Conservation (phyloP, 1,139 yeast species). For the Sugiyamaella xylanicola region DNA sequence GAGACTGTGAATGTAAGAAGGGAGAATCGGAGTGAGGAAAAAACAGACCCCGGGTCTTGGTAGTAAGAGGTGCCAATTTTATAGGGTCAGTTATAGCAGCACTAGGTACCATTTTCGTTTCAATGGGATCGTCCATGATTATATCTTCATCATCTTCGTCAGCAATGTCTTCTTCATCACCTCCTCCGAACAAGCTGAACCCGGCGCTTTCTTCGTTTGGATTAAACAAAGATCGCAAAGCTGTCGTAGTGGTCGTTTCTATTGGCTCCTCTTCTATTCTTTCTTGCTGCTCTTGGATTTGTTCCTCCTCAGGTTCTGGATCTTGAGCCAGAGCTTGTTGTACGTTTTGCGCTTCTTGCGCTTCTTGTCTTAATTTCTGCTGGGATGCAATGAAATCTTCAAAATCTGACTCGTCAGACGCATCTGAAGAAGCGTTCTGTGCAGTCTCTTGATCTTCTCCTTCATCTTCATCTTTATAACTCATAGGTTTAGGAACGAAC, state of each 20-base stretch:
- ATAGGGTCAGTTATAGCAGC: conserved; percentile 1
- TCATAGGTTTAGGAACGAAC: conserved; percentile 46
- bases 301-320: too few relatives aligned
- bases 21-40: conserved; percentile 86
- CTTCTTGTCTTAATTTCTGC: neutral
- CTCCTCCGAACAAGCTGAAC: conserved; percentile 35
- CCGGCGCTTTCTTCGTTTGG: conserved; percentile 43
- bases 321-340: neutral
- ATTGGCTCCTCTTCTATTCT: neutral
- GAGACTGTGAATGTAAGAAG: conserved; percentile 80
- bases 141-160: conserved; percentile 16
- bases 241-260: conserved; percentile 27
- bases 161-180: conserved; percentile 27
- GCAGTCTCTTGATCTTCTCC: conserved; percentile 36
- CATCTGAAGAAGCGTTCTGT: conserved; percentile 28
- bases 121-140: conserved; percentile 19
- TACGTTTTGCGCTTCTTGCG: conserved; percentile 24
- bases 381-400: conserved; percentile 6
- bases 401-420: conserved; percentile 6
- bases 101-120: conserved; percentile 3
- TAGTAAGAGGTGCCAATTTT: conserved; percentile 20
- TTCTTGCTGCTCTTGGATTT: too few relatives aligned
- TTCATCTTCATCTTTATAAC: conserved; percentile 36
- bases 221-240: conserved; percentile 65
- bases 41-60: conserved; percentile 58